Conservation (phyloP, 1,284 basidiomycete genomes). For the Ganoderma meredithae region DNA sequence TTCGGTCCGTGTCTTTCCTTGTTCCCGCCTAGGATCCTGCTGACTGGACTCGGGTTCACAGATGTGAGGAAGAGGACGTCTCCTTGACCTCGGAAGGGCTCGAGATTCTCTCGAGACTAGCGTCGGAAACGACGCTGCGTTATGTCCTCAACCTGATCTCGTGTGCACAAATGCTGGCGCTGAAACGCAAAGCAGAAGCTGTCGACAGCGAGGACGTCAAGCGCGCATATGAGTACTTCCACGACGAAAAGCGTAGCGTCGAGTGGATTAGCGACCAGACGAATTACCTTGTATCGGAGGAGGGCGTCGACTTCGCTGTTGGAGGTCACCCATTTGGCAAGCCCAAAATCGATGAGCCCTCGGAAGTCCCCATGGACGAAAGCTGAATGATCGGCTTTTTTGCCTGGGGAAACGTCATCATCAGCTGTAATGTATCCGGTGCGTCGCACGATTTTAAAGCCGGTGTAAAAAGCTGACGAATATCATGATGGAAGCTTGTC, state of each 20-base stretch:
- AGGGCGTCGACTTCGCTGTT: slow-evolving; percentile 46
- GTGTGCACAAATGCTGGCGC: slow-evolving; percentile 84
- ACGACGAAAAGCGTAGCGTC: slow-evolving; percentile 95
- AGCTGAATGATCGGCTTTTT: slow-evolving; percentile 33
- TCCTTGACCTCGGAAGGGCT: slow-evolving; percentile 80
- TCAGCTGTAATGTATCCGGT: slow-evolving; percentile 32
- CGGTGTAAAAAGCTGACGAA: slow-evolving; percentile 8
- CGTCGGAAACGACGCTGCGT: slow-evolving; percentile 84
- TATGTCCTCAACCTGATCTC: slow-evolving; percentile 95
- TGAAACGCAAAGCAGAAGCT: slow-evolving; percentile 77
- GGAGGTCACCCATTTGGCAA: slow-evolving; percentile 37
- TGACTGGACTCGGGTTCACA: slow-evolving; percentile 39
- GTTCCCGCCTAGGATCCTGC: not conserved
- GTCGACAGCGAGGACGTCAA: slow-evolving; percentile 89
- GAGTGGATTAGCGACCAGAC: slow-evolving; percentile 93
- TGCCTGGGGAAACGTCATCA: not conserved
- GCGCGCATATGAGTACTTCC: slow-evolving; percentile 88
- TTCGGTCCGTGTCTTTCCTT: slow-evolving; percentile 65
- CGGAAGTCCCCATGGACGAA: slow-evolving; percentile 43
- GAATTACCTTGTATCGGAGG: slow-evolving; percentile 76
- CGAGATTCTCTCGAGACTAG: slow-evolving; percentile 86
- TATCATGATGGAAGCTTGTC: slow-evolving; percentile 9
- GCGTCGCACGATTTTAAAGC: slow-evolving; percentile 14
- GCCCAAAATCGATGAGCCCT: slow-evolving; percentile 1
- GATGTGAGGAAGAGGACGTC: slow-evolving; percentile 97